Base-by-base conservation (phyloP, 2,329 filamentous ascomycete genomes). In the Delphinella strobiligena region DNA sequence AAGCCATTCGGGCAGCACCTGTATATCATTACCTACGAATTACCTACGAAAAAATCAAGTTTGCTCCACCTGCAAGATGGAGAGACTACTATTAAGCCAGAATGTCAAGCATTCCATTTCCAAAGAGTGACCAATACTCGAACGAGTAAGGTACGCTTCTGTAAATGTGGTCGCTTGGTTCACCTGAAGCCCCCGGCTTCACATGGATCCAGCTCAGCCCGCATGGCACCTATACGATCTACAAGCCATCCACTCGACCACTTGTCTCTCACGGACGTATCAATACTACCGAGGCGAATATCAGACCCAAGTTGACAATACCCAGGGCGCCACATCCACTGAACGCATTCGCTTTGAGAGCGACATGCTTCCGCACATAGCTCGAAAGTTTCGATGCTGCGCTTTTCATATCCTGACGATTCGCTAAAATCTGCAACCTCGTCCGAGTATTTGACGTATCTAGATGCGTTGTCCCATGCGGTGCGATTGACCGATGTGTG, bases 401-500 rank as follows among this genome's bases (percentile, higher is more conserved):
- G 12, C 50, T 38, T 27, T 12, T 27, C 22, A 12, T 27, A 7
- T 12, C 12, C 22, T 7, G 12, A 12, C 7, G 12, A 12, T 10
- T 39, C 44, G 10, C 48, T 45, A 4, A 45, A 42, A 3, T 50
- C 39, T 19, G 50, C 49, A 15, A 46, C 46, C 37, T 53, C 46
- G 2, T 43, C 39, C 22, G 19, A 27, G 22, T 27, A 16, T 22
- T 47, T 32, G 34, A 27, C 24, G 18, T 44, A 30, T 24, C 36
- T 33, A 7, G 37, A 34, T 19, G 14, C 35, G 22, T 62, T 62
- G 39, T 62, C 57, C 60, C 61, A 62, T 19, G 55, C 53, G 1
- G 24, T 38, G 35, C 43, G 45, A 8, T 51, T 40, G 12, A 45
- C 44, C 7, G 43, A 35, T 15, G 27, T 9, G 5, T 61, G 34